Conservation (phyloP, 805 yeast species). For the Candida nanaspora region DNA sequence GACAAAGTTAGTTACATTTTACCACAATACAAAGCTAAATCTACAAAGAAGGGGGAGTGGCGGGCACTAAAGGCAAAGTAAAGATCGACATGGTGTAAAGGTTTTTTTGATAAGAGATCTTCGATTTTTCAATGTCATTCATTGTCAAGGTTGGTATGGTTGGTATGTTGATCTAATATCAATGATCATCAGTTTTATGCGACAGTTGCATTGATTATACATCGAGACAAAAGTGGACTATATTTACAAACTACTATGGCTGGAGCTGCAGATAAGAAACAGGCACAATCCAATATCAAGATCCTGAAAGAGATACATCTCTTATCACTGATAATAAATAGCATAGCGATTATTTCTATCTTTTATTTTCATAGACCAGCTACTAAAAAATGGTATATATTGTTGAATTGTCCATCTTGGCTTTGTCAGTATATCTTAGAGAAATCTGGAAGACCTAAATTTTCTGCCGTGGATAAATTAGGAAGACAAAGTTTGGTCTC, state of each 20-base stretch:
- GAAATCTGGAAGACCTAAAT: conserved; percentile 53
- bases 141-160: no score
- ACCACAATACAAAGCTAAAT: no score
- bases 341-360: conserved; percentile 29
- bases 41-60: no score
- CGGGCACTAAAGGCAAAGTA: no score
- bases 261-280: conserved; percentile 31
- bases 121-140: no score
- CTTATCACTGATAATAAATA: conserved; percentile 31
- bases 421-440: conserved; percentile 48
- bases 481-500: conserved; percentile 33
- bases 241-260: conserved; percentile 19
- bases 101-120: no score
- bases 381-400: conserved; percentile 30
- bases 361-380: conserved; percentile 38
- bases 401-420: conserved; percentile 35
- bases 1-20: no score
- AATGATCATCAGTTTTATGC: no score
- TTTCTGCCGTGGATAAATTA: conserved; percentile 24
- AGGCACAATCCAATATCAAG: conserved; percentile 23
- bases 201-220: no score
- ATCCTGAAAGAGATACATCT: conserved; percentile 25
- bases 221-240: no score
- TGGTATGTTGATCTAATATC: no score
- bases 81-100: no score